A percentile compares a stretch with the other conserved stretches of the same genome.
These are phyloP conservation scores for Cryptosporidium ryanae DNA, from an alignment of 169 alveolate genomes.

Conservation along the genomic window DNA sequence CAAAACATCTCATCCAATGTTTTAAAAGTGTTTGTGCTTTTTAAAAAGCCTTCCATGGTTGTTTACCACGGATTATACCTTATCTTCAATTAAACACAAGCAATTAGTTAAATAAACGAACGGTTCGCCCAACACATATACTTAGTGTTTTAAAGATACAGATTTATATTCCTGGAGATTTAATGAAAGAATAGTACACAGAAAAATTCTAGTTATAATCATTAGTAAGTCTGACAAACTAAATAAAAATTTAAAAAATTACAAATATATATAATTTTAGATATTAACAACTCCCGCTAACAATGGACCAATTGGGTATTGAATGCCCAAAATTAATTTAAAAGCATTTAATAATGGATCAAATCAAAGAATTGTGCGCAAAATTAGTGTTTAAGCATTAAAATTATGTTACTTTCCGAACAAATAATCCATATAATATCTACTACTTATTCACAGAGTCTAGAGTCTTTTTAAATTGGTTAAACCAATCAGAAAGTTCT, in stretches of 20 bases:
- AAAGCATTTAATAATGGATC: not conserved
- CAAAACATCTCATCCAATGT: constrained; percentile 52
- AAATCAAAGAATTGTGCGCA: constrained; percentile 8
- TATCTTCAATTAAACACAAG: not conserved
- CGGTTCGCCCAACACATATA: not conserved
- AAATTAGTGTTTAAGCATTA: not conserved
- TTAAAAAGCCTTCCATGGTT: not conserved
- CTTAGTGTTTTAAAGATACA: not conserved
- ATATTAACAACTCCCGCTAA: constrained; percentile 14
- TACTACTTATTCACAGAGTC: not conserved
- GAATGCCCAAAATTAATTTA: too few relatives aligned
- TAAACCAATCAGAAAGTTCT: constrained; percentile 72
- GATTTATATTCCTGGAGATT: not conserved
- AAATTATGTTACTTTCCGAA: not conserved
- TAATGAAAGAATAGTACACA: too few relatives aligned
- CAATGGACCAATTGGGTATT: not conserved
- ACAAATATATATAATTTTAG: too few relatives aligned
- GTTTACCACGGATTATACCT: not conserved
- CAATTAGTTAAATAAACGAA: not conserved
- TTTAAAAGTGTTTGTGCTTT: not conserved
- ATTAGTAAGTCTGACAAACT: too few relatives aligned
- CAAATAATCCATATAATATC: not conserved
- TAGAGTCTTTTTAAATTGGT: constrained; percentile 39
- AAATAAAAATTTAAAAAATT: too few relatives aligned
- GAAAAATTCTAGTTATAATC: too few relatives aligned